Conservation (phyloP, 202 grass and related monocot genomes). For the Tripidium arundinaceum region DNA sequence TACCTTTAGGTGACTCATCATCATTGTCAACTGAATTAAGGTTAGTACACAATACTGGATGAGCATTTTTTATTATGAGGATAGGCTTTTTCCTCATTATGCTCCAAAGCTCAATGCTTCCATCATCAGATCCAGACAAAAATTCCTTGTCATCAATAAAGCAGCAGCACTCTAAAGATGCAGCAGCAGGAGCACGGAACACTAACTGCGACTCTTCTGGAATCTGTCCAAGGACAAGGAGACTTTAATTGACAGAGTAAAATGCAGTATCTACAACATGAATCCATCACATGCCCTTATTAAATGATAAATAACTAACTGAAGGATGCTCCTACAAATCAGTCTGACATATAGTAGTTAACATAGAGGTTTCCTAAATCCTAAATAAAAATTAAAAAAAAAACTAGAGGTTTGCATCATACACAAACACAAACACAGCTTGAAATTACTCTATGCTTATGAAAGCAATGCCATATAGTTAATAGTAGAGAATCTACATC, state of each 20-base stretch:
- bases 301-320: not conserved
- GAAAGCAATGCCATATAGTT: not conserved
- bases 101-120: conserved; percentile 79
- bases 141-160: conserved; percentile 84
- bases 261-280: conserved; percentile 1
- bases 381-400: not conserved
- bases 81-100: conserved; percentile 76
- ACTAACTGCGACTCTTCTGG: conserved; percentile 84
- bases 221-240: conserved; percentile 43
- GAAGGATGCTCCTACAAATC: not conserved
- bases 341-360: not conserved
- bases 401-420: not conserved
- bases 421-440: not conserved
- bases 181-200: conserved; percentile 59
- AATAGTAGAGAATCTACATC: not conserved
- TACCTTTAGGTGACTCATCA: conserved; percentile 37
- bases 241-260: conserved; percentile 1
- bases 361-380: not conserved
- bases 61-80: conserved; percentile 77
- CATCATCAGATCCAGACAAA: conserved; percentile 81
- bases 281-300: not conserved
- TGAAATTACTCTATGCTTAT: not conserved
- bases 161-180: conserved; percentile 80
- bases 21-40: conserved; percentile 12
- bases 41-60: conserved; percentile 30